Conservation (phyloP, 768 basidiomycete species). For the Tulasnella sp. region DNA sequence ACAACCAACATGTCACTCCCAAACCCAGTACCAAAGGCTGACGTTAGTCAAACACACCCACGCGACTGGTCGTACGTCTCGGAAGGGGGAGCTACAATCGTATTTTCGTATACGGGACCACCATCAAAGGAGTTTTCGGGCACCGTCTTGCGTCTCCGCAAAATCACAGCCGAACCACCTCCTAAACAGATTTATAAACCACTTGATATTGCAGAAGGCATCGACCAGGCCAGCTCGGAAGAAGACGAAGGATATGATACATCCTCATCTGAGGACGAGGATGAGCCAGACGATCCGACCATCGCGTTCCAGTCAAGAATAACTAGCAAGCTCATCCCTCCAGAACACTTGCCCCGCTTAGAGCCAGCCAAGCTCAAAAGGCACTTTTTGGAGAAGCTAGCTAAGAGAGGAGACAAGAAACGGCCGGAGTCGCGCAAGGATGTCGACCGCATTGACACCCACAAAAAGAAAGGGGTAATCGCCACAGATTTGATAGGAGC, state of each 20-base stretch:
- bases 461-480: constrained; percentile 56
- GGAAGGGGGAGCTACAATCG: constrained; percentile 89
- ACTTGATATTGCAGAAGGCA: background rate
- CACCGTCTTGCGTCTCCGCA: constrained; percentile 74
- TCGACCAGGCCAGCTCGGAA: constrained; percentile 37
- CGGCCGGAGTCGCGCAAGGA: constrained; percentile 57
- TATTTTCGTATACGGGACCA: constrained; percentile 75
- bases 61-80: constrained; percentile 78
- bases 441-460: constrained; percentile 58
- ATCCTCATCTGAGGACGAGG: constrained; percentile 35
- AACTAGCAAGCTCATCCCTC: constrained; percentile 62
- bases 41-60: background rate
- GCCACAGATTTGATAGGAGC: constrained; percentile 77
- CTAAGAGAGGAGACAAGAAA: constrained; percentile 44
- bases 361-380: constrained; percentile 47
- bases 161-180: constrained; percentile 39
- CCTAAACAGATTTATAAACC: constrained; percentile 23
- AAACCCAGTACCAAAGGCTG: background rate
- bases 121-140: constrained; percentile 51
- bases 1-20: constrained; percentile 1
- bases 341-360: constrained; percentile 55
- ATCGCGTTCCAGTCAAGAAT: constrained; percentile 61
- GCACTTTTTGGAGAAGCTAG: constrained; percentile 60
- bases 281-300: constrained; percentile 44
- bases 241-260: constrained; percentile 29